A percentile compares a stretch with the other conserved stretches of the same genome.
These are phyloP conservation scores for Fusarium nematophilum DNA, from an alignment of 2,329 filamentous ascomycete genomes.

Conservation along the genomic window DNA sequence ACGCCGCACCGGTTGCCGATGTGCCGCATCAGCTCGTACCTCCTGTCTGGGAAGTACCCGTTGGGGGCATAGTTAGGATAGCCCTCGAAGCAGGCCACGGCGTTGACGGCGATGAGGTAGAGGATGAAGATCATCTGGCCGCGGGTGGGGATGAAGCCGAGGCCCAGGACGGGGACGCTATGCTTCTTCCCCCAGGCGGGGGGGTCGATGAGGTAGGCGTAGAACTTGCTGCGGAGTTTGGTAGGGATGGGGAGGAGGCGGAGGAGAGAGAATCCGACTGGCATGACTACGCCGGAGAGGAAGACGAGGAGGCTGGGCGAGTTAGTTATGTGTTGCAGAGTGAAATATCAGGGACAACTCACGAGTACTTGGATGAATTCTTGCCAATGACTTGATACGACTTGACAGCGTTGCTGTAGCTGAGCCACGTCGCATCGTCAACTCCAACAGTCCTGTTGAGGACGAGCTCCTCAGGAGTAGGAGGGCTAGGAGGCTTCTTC, in stretches of 20 bases:
- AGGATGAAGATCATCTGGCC: slow-evolving; percentile 59
- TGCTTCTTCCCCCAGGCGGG: slow-evolving; percentile 43
- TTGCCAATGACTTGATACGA: slow-evolving; percentile 1
- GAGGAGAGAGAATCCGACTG: slow-evolving; percentile 36
- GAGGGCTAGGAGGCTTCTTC: slow-evolving; percentile 4
- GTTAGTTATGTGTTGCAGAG: neutral
- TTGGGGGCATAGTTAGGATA: slow-evolving; percentile 45
- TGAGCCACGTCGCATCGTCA: slow-evolving; percentile 10
- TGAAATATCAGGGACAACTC: neutral
- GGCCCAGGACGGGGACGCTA: slow-evolving; percentile 34
- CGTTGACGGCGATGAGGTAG: slow-evolving; percentile 53
- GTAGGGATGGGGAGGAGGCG: slow-evolving; percentile 34
- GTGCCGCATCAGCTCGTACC: slow-evolving; percentile 47
- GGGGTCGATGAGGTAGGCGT: slow-evolving; percentile 46
- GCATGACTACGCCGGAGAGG: slow-evolving; percentile 35
- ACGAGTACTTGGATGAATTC: slow-evolving; percentile 36
- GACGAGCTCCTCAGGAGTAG: neutral
- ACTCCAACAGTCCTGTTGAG: slow-evolving; percentile 35
- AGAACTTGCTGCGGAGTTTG: slow-evolving; percentile 26
- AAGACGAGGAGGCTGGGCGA: slow-evolving; percentile 32
- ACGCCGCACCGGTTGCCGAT: slow-evolving; percentile 55
- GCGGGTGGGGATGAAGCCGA: slow-evolving; percentile 51
- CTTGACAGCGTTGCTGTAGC: slow-evolving; percentile 24
- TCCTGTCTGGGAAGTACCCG: slow-evolving; percentile 38
- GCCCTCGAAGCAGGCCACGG: slow-evolving; percentile 47